Base-by-base conservation (phyloP, 805 yeast genomes). In the Scheffersomyces coipomensis region DNA sequence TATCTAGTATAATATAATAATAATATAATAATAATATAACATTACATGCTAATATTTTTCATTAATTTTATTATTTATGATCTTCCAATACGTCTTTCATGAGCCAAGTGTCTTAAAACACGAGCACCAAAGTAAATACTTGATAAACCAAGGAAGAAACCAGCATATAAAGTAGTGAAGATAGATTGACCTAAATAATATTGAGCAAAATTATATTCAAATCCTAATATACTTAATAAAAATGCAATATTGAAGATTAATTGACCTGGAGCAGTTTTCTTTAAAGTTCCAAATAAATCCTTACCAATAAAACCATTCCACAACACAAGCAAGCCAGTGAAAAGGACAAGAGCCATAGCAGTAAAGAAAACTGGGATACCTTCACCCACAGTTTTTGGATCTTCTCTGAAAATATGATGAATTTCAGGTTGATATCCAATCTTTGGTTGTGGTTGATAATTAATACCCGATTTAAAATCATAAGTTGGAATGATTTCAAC, bases 51-150 rank as follows among this genome's bases (percentile, higher is more conserved):
- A n/a, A n/a, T n/a, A n/a, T n/a, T n/a, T n/a, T n/a, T n/a, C n/a
- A n/a, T 34, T 21, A n/a, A 12, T 16, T 30, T 23, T 18, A 29
- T 35, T 25, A 26, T 18, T 29, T 18, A 35, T 18, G 16, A 17
- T 44, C 44, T 55, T 12, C 68, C 66, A 24, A 57, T 50, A 38
- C 47, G 50, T 39, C 73, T 62, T 41, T 53, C 54, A 23, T 48
- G 42, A 17, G 59, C 58, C 49, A 70, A 72, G 39, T 62, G 69
- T 53, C 83, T 72, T 51, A 87, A 71, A 13, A 82, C 83, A 49
- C 78, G 76, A n/a, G 85, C 71, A 11, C 93, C 93, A 37, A 79
- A 60, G 54, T 74, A 72, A 29, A 85, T 55, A 22, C 82, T 66
- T 24, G 84, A 72, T 1, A 79, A 69, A 3, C 75, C 75, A 39